Evolutionary conservation across 1,284 basidiomycete species (phyloP), one percentile per base, ranked within the genome.

Genomic region (Trametes polyzona): DNA sequence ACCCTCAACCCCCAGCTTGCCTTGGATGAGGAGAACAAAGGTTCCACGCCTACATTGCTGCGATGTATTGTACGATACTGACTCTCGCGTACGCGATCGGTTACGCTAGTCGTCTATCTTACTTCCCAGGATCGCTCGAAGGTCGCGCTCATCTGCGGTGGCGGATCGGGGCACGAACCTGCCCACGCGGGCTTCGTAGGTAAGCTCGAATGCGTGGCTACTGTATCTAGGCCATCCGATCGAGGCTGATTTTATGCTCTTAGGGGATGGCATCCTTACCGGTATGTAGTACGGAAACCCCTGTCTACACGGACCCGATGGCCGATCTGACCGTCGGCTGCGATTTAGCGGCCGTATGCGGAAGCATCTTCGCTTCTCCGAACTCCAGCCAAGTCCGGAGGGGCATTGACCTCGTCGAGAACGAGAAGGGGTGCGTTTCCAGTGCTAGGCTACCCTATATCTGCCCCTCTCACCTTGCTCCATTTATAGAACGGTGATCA

Each of bases 161-260:
- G 95, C 23, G 95, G 95, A 35, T 88, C 90, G 30, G 95, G 95
- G 1, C 95, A 96, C 71, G 95, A 96, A 69, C 95, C 95, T 23
- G 83, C 93, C 17, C 90, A 95, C 73, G 83, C 91, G 16, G 90
- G 86, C 1, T 94, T 90, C 65, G 90, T 92, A 27, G 90, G 89
- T 88, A 58, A 58, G 73, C 57, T 8, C 30, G 16, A 14, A 39
- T n/a, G 19, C 21, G 26, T 21, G 17, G 26, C 16, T 14, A 23
- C 26, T 36, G 30, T 40, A 41, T 43, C 52, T n/a, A 12, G 35
- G 11, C 44, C 36, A 19, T 33, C 7, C 21, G 52, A 41, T 47
- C 17, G 19, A 42, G 32, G n/a, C 50, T 47, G 39, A 57, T 30
- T 11, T 5, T 11, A 19, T 37, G 16, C n/a, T 11, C 30, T 2